A percentile compares a stretch with the other conserved stretches of the same genome.
Conservation (phyloP, 2,329 filamentous ascomycete genomes). For the Chrysoporthe austroafricana region DNA sequence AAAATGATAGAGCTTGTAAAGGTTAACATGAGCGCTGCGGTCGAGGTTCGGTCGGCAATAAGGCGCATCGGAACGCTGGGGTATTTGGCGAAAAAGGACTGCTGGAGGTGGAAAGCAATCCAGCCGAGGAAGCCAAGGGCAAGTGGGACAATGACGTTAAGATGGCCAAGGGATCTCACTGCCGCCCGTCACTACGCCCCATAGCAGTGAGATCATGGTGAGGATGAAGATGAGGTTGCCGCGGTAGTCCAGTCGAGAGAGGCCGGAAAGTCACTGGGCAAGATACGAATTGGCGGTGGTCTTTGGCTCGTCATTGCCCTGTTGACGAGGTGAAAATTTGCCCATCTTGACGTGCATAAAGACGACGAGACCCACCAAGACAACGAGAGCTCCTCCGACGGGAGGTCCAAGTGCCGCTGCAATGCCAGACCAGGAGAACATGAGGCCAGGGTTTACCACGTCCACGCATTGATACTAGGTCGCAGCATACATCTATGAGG, state of each 20-base stretch:
- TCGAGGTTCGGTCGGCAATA: constrained; percentile 46
- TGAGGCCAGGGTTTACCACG: constrained; percentile 40
- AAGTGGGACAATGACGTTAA: constrained; percentile 4
- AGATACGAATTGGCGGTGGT: too few relatives aligned
- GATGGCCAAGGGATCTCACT: constrained; percentile 12
- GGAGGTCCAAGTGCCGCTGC: background rate
- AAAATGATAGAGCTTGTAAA: constrained; percentile 42
- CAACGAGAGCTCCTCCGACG: background rate
- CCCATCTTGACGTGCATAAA: background rate
- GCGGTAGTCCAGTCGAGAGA: constrained; percentile 3
- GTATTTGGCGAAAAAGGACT: constrained; percentile 27
- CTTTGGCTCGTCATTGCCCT: too few relatives aligned
- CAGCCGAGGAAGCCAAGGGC: constrained; percentile 5
- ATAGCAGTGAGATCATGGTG: constrained; percentile 5
- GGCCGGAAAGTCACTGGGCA: background rate
- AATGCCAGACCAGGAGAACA: constrained; percentile 28
- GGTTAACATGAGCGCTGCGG: constrained; percentile 37
- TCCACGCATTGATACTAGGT: constrained; percentile 38
- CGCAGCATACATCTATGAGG: background rate
- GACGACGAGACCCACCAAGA: background rate
- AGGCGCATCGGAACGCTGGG: constrained; percentile 46
- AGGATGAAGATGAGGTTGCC: constrained; percentile 11
- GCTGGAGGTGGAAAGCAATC: constrained; percentile 1
- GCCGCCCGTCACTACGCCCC: background rate
- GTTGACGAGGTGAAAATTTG: background rate